Conservation (phyloP, 305 asterid species). For the Fraxinus floribunda region DNA sequence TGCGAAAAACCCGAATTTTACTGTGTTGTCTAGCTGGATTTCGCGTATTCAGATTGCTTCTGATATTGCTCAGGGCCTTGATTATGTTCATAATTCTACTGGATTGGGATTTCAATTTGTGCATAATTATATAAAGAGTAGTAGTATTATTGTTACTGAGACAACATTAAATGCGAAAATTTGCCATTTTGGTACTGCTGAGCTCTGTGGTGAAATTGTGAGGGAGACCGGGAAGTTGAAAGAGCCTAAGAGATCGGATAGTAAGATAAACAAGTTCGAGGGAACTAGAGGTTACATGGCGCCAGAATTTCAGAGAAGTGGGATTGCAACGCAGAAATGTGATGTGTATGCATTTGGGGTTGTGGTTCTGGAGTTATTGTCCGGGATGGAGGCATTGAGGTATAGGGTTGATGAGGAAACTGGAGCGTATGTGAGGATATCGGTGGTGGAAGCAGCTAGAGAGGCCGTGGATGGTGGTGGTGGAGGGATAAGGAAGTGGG, state of each 20-base stretch:
- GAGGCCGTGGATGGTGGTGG: constrained; percentile 56
- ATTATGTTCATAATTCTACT: constrained; percentile 74
- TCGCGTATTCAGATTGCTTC: constrained; percentile 62
- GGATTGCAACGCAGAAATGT: constrained; percentile 56
- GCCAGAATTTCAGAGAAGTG: constrained; percentile 71
- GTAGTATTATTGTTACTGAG: constrained; percentile 59
- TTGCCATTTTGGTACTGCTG: constrained; percentile 88
- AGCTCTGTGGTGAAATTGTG: constrained; percentile 76
- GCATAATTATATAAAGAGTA: constrained; percentile 78
- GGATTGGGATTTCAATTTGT: constrained; percentile 73
- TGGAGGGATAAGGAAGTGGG: constrained; percentile 70
- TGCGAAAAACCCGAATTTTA: constrained; percentile 56
- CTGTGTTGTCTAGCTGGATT: constrained; percentile 67
- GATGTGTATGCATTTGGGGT: constrained; percentile 92
- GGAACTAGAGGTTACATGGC: constrained; percentile 97
- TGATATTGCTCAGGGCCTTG: constrained; percentile 83
- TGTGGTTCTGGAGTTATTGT: constrained; percentile 67
- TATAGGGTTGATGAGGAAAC: constrained; percentile 56
- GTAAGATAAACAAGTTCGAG: constrained; percentile 57
- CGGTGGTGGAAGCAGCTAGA: constrained; percentile 72
- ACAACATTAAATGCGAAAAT: constrained; percentile 52
- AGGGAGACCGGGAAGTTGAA: constrained; percentile 14
- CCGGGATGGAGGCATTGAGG: constrained; percentile 73
- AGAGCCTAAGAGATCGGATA: constrained; percentile 33
- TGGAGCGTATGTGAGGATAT: constrained; percentile 59